phyloP scores from a whole-genome alignment of 768 basidiomycete genomes.

The Lenzites betulinus region DNA sequence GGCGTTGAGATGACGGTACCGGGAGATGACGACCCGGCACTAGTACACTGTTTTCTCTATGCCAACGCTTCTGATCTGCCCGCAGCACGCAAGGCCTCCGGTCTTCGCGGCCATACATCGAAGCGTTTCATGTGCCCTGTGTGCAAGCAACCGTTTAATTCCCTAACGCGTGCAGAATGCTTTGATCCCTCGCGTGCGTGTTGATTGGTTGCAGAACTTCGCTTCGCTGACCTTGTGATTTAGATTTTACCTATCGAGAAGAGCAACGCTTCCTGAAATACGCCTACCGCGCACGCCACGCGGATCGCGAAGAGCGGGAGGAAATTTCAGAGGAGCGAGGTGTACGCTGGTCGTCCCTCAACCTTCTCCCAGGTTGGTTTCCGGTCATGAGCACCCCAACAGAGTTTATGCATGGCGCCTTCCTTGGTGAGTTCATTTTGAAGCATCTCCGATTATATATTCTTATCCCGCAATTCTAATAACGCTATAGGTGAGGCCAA shows the following conservation, averaged over 20 bases:
- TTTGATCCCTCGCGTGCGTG: neutral
- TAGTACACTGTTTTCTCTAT: neutral
- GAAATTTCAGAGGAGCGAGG: neutral
- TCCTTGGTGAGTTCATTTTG: neutral
- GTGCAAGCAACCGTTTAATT: neutral
- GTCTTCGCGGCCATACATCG: neutral
- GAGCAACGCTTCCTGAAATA: neutral
- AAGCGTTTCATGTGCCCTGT: neutral
- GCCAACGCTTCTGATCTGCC: neutral
- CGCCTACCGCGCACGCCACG: neutral
- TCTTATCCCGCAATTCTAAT: neutral
- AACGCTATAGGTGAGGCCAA: neutral
- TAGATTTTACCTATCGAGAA: neutral
- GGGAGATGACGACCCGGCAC: neutral
- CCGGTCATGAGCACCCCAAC: neutral
- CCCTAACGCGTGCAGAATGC: neutral
- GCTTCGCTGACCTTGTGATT: too few species aligned
- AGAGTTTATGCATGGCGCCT: constrained; percentile 5
- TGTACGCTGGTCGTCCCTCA: neutral
- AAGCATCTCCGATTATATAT: too few species aligned
- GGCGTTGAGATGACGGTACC: neutral
- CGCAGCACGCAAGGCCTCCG: neutral
- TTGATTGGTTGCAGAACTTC: neutral
- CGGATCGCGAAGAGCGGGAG: neutral
- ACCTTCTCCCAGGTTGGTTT: neutral